A percentile compares a stretch with the other conserved stretches of the same genome.
Evolutionary conservation across 352 stramenopile genomes (phyloP).

Genomic region (Pythium sukuiense): DNA sequence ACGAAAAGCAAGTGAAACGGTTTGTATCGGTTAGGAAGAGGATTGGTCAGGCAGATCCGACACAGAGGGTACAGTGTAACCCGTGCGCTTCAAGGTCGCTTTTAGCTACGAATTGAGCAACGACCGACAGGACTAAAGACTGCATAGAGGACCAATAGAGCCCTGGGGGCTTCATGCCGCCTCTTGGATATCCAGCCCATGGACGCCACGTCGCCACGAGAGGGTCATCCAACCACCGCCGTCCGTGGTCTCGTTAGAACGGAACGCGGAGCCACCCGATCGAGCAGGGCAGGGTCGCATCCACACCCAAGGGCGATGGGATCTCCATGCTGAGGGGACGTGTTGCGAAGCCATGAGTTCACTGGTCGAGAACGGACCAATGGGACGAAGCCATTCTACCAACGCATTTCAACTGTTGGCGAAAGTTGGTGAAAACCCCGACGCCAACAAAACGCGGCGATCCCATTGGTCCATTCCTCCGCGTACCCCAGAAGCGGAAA

Average conservation of each 20-base stretch:
- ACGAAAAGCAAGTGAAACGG: conserved; percentile 7
- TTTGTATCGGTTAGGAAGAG: conserved; percentile 4
- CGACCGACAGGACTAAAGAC: not conserved
- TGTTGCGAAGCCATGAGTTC: conserved; percentile 20
- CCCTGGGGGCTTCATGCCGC: conserved; percentile 1
- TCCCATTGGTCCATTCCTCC: conserved; percentile 8
- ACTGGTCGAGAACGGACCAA: conserved; percentile 27
- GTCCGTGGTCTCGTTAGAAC: not conserved
- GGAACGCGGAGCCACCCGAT: conserved; percentile 1
- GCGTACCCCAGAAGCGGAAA: conserved; percentile 9
- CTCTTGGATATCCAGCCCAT: conserved; percentile 1
- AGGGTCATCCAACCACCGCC: not conserved
- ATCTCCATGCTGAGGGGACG: conserved; percentile 14
- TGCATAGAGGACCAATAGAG: not conserved
- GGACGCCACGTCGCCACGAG: not conserved
- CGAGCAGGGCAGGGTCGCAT: not conserved
- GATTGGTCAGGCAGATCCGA: not conserved
- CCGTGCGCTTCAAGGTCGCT: not conserved
- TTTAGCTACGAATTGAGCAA: not conserved
- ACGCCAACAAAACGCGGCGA: conserved; percentile 8
- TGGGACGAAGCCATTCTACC: conserved; percentile 19
- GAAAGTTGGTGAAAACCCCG: not conserved
- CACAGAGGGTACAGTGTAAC: conserved; percentile 2
- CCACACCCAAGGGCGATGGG: not conserved
- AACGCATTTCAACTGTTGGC: conserved; percentile 14